A percentile compares a stretch with the other conserved stretches of the same genome.
These are phyloP conservation scores for Clarkia xantiana DNA, from an alignment of 345 rosid genomes.

Conservation along the genomic window DNA sequence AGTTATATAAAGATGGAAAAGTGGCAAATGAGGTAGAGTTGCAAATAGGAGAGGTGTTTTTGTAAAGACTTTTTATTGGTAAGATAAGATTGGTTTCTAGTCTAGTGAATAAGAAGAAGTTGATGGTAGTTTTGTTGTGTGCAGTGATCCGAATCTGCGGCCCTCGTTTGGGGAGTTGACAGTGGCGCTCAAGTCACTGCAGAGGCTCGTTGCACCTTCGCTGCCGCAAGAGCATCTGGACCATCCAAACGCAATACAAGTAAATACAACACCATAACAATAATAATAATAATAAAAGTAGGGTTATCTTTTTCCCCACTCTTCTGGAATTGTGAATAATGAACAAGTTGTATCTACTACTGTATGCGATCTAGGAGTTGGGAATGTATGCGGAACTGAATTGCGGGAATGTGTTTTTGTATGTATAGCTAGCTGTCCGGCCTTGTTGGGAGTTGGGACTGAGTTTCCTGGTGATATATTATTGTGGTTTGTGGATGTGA, in stretches of 20 bases:
- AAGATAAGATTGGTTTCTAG: background rate
- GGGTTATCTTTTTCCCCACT: background rate
- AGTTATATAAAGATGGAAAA: no score
- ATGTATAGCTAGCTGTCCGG: no score
- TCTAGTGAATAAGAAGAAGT: background rate
- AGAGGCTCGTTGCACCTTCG: slow-evolving; percentile 49
- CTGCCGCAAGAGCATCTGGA: slow-evolving; percentile 34
- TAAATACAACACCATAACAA: slow-evolving; percentile 48
- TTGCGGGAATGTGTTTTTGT: no score
- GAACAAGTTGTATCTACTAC: no score
- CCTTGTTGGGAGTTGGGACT: no score
- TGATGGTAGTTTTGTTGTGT: background rate
- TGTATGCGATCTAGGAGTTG: no score
- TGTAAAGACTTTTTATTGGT: no score
- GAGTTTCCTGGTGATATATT: no score
- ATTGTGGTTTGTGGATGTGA: no score
- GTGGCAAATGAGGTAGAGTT: no score
- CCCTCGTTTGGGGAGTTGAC: slow-evolving; percentile 78
- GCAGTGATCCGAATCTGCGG: slow-evolving; percentile 79
- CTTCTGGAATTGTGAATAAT: slow-evolving; percentile 1
- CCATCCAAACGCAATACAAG: slow-evolving; percentile 29
- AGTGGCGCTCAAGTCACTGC: slow-evolving; percentile 68
- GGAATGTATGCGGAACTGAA: no score
- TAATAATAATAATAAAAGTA: slow-evolving; percentile 23
- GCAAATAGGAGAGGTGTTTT: no score